Percentiles rank a stretch among this genome's conserved stretches.
Evolutionary conservation across 257 asterid species (phyloP).

Genomic region (Lycium ferocissimum): DNA sequence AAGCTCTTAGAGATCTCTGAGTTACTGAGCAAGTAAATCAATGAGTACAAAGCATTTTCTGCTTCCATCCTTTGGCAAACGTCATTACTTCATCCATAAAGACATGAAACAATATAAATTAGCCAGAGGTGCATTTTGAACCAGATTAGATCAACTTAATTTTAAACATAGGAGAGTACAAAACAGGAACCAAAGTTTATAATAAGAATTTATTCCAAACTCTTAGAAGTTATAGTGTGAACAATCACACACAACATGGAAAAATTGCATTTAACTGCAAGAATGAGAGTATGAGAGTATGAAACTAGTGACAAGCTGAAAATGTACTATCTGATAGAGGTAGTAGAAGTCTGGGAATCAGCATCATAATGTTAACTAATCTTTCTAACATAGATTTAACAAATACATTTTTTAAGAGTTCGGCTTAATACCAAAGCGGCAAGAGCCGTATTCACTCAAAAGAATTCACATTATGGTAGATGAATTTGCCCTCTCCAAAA

Average conservation of each 20-base stretch:
- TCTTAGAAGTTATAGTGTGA: not conserved
- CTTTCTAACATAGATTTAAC: not conserved
- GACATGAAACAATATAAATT: slow-evolving; percentile 34
- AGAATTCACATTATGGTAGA: slow-evolving; percentile 1
- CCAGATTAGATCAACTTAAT: slow-evolving; percentile 21
- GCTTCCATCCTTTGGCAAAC: slow-evolving; percentile 76
- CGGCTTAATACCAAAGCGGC: not conserved
- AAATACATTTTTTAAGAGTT: not conserved
- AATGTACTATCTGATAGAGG: slow-evolving; percentile 5
- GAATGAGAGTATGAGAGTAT: slow-evolving; percentile 15
- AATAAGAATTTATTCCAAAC: not conserved
- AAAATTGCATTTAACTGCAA: slow-evolving; percentile 5
- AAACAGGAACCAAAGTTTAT: slow-evolving; percentile 12
- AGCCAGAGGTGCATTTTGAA: slow-evolving; percentile 8
- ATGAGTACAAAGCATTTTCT: slow-evolving; percentile 69
- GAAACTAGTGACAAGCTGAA: slow-evolving; percentile 14
- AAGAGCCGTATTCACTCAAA: not conserved
- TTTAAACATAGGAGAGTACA: not conserved
- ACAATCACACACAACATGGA: not conserved
- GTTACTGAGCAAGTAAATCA: slow-evolving; percentile 63
- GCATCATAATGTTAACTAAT: slow-evolving; percentile 17
- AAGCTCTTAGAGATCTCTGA: slow-evolving; percentile 47
- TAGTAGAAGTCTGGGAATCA: not conserved
- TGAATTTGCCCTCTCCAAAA: slow-evolving; percentile 11
- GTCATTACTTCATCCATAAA: slow-evolving; percentile 59